phyloP scores from a whole-genome alignment of 768 basidiomycete species.

The Tricholoma saponaceum region DNA sequence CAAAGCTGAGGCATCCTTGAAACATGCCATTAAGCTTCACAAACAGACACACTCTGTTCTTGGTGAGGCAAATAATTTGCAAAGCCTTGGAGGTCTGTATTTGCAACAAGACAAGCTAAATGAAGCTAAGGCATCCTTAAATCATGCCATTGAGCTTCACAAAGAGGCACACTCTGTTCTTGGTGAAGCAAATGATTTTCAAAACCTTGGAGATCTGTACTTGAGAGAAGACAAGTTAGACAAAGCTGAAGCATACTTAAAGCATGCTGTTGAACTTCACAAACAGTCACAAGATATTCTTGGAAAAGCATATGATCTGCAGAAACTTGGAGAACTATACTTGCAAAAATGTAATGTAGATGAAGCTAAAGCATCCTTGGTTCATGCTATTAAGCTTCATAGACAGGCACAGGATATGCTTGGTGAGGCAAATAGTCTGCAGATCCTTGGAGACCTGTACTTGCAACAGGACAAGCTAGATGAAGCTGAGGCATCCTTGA shows the following conservation, averaged over 20 bases:
- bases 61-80: no score
- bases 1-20: no score
- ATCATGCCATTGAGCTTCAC: background rate
- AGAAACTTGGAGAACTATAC: conserved; percentile 12
- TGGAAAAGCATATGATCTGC: conserved; percentile 11
- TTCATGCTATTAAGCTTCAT: conserved; percentile 13
- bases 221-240: background rate
- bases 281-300: conserved; percentile 3
- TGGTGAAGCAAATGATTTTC: background rate
- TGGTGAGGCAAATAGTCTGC: conserved; percentile 14
- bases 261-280: background rate
- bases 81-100: background rate
- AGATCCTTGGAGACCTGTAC: conserved; percentile 11
- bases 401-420: conserved; percentile 9
- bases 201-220: background rate
- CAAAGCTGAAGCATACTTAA: background rate
- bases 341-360: conserved; percentile 13
- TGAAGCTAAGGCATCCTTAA: background rate
- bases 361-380: conserved; percentile 14
- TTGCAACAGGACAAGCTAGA: background rate
- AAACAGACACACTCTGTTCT: no score
- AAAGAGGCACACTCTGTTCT: background rate
- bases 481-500: conserved; percentile 15
- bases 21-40: no score
- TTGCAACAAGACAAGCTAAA: background rate